A percentile compares a stretch with the other conserved stretches of the same genome.
Conservation (phyloP, 495 filamentous ascomycete species). For the Mytilinidion resinicola region DNA sequence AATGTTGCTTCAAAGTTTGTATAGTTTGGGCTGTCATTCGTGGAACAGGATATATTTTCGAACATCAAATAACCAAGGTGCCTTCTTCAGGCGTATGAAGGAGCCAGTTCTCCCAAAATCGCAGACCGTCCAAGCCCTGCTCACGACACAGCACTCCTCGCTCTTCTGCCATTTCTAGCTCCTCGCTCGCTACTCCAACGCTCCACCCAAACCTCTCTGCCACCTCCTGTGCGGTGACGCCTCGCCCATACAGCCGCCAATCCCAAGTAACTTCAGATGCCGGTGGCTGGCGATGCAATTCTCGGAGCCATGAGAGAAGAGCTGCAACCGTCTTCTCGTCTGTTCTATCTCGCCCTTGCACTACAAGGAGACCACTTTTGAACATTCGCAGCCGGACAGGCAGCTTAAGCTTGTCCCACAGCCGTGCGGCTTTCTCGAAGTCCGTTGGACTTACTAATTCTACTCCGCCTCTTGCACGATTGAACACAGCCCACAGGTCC, state of each 20-base stretch:
- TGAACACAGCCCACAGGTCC: constrained; percentile 95
- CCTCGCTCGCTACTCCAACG: constrained; percentile 92
- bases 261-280: constrained; percentile 64
- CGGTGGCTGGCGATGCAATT: constrained; percentile 60
- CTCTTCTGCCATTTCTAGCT: constrained; percentile 78
- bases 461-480: constrained; percentile 88
- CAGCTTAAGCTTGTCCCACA: constrained; percentile 84
- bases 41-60: no score
- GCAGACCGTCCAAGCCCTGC: constrained; percentile 36
- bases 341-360: constrained; percentile 79
- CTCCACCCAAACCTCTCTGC: constrained; percentile 96
- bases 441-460: constrained; percentile 89
- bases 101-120: constrained; percentile 42
- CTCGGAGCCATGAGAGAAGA: constrained; percentile 68
- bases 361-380: constrained; percentile 85
- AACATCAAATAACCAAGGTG: not conserved
- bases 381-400: constrained; percentile 83
- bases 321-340: constrained; percentile 82
- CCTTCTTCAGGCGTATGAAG: constrained; percentile 7
- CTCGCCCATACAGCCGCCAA: constrained; percentile 68
- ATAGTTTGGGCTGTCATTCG: no score
- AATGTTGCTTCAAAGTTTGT: no score
- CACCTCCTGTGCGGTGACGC: constrained; percentile 82
- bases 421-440: constrained; percentile 77
- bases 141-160: constrained; percentile 38